Conservation (phyloP, 139 green algal genomes). For the Closterium sp. region DNA sequence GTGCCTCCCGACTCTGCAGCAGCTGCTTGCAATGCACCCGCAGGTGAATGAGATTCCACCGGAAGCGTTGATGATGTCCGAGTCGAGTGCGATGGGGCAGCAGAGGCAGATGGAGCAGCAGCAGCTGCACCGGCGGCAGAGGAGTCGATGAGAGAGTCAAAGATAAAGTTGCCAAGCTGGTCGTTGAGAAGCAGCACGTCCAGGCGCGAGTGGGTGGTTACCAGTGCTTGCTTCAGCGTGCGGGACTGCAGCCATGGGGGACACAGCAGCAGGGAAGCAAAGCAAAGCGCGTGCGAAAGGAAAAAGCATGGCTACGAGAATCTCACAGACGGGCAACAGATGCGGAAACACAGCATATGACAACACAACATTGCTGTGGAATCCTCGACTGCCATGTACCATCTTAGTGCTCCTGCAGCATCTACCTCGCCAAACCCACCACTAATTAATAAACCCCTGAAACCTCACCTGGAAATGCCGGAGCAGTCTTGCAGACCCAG, state of each 20-base stretch:
- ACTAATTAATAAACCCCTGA: too few species aligned
- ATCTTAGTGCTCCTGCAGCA: too few species aligned
- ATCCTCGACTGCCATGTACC: too few species aligned
- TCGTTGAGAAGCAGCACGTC: constrained; percentile 10
- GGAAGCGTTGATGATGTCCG: neutral
- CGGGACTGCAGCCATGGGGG: neutral
- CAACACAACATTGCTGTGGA: too few species aligned
- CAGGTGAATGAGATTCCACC: neutral
- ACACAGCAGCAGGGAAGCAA: neutral
- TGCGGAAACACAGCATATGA: too few species aligned
- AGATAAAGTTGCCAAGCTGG: constrained; percentile 19
- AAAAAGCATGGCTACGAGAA: too few species aligned
- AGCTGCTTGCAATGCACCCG: neutral
- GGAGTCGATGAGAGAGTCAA: neutral
- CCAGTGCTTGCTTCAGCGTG: neutral
- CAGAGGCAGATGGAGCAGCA: neutral
- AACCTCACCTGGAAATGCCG: constrained; percentile 30
- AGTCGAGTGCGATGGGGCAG: neutral
- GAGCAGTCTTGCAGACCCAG: constrained; percentile 8
- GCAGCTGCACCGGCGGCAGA: too few species aligned
- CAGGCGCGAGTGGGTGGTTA: neutral
- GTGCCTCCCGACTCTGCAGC: too few species aligned
- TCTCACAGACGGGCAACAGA: too few species aligned
- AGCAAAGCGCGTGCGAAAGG: too few species aligned
- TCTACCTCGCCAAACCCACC: too few species aligned